Evolutionary conservation across 2,329 filamentous ascomycete genomes (phyloP).

Genomic region (Monosporascus ibericus): DNA sequence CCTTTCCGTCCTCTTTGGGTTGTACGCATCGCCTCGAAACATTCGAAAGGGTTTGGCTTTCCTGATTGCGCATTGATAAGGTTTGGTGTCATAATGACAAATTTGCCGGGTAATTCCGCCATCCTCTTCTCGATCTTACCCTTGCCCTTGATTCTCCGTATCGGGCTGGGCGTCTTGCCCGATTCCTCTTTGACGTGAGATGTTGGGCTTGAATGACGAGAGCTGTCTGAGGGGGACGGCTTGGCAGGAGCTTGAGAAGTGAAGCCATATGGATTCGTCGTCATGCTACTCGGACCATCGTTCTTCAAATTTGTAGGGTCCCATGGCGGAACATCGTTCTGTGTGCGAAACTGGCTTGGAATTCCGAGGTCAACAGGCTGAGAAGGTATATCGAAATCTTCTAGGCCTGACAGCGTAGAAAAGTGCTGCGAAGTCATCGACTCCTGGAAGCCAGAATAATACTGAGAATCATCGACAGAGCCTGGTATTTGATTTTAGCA

Average conservation of each 20-base stretch:
- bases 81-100: conserved; percentile 50
- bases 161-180: conserved; percentile 24
- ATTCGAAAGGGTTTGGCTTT: conserved; percentile 47
- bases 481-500: neutral
- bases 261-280: conserved; percentile 28
- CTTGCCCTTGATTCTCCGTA: conserved; percentile 35
- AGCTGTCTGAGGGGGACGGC: conserved; percentile 13
- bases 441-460: conserved; percentile 25
- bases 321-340: conserved; percentile 36
- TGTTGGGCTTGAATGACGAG: conserved; percentile 20
- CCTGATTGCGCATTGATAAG: conserved; percentile 46
- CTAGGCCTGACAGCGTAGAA: conserved; percentile 16
- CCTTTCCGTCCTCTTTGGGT: conserved; percentile 52
- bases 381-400: conserved; percentile 21
- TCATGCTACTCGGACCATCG: conserved; percentile 24
- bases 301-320: conserved; percentile 30
- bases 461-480: conserved; percentile 15
- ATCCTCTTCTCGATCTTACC: conserved; percentile 43
- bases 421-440: conserved; percentile 4
- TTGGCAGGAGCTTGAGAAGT: conserved; percentile 22
- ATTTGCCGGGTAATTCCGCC: conserved; percentile 35
- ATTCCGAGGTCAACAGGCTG: conserved; percentile 31
- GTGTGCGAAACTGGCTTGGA: conserved; percentile 30
- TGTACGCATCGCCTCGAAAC: conserved; percentile 46
- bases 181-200: conserved; percentile 19